phyloP scores from a whole-genome alignment of 495 filamentous ascomycete species.

The Oleoguttula mirabilis region DNA sequence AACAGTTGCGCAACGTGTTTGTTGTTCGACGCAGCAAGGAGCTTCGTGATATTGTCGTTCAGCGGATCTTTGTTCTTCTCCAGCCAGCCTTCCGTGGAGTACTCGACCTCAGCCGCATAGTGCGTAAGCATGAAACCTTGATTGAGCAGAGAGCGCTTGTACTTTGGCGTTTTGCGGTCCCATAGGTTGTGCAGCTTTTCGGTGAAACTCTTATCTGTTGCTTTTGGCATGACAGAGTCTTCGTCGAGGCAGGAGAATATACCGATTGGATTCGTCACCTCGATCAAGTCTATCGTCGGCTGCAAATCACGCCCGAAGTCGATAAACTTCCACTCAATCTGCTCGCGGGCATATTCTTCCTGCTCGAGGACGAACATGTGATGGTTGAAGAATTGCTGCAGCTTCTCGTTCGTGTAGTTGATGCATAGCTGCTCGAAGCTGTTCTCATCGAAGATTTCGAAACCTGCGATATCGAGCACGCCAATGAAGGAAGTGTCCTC shows the following conservation, averaged over 20 bases:
- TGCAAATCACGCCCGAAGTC: constrained; percentile 97
- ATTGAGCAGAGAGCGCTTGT: constrained; percentile 70
- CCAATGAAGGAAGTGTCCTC: constrained; percentile 95
- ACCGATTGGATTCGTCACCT: constrained; percentile 90
- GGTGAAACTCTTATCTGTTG: constrained; percentile 90
- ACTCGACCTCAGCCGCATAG: constrained; percentile 96
- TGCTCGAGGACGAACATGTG: constrained; percentile 99
- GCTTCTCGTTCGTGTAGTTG: constrained; percentile 99
- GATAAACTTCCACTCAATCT: constrained; percentile 99
- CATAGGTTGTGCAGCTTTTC: constrained; percentile 94
- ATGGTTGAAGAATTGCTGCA: constrained; percentile 99
- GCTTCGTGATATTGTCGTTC: constrained; percentile 87
- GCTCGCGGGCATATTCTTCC: constrained; percentile 93
- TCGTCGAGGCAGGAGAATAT: constrained; percentile 98
- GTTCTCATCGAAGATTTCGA: constrained; percentile 97
- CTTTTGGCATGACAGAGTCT: constrained; percentile 98
- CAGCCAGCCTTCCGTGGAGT: constrained; percentile 87
- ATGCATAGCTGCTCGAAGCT: constrained; percentile 99
- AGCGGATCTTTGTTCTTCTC: constrained; percentile 99
- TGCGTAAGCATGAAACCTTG: constrained; percentile 98
- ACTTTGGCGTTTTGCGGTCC: constrained; percentile 92
- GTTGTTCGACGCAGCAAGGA: constrained; percentile 72
- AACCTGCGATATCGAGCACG: constrained; percentile 97
- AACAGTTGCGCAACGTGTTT: constrained; percentile 78
- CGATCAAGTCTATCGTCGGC: constrained; percentile 95